phyloP scores from a whole-genome alignment of 169 alveolate genomes.

The Besnoitia besnoiti region DNA sequence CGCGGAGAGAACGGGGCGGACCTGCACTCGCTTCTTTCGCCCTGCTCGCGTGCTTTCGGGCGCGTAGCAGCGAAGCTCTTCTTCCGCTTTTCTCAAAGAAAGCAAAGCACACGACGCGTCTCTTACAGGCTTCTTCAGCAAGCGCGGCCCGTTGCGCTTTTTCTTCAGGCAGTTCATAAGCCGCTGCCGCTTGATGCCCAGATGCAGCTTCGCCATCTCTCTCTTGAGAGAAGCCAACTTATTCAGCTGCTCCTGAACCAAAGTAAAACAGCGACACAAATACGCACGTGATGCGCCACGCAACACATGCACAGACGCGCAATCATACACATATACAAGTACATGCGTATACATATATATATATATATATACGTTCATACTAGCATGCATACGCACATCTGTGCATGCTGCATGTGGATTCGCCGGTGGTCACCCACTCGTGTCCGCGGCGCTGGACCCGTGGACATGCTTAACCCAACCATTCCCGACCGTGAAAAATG shows the following conservation, averaged over 20 bases:
- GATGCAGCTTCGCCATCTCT: constrained; percentile 59
- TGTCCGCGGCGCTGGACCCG: no score
- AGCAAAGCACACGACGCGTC: not conserved
- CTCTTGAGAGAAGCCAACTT: constrained; percentile 26
- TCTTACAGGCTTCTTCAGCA: constrained; percentile 53
- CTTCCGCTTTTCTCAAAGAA: no score
- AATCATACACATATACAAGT: not conserved
- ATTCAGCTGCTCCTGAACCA: constrained; percentile 44
- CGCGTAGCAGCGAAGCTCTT: no score
- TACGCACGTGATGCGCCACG: not conserved
- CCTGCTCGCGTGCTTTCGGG: no score
- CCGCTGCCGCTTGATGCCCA: constrained; percentile 52
- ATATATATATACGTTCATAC: not conserved
- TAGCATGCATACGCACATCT: no score
- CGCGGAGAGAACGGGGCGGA: no score
- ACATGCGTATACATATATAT: not conserved
- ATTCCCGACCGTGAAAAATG: no score
- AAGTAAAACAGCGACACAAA: not conserved
- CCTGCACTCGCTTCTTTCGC: no score
- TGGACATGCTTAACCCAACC: no score
- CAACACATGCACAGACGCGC: not conserved
- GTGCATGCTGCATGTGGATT: no score
- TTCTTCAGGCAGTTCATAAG: constrained; percentile 50
- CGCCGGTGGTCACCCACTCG: no score
- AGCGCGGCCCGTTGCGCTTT: constrained; percentile 53